Evolutionary conservation across 2,329 filamentous ascomycete species (phyloP), one percentile per base, ranked within the genome.

Genomic region (Elsinoe australis): DNA sequence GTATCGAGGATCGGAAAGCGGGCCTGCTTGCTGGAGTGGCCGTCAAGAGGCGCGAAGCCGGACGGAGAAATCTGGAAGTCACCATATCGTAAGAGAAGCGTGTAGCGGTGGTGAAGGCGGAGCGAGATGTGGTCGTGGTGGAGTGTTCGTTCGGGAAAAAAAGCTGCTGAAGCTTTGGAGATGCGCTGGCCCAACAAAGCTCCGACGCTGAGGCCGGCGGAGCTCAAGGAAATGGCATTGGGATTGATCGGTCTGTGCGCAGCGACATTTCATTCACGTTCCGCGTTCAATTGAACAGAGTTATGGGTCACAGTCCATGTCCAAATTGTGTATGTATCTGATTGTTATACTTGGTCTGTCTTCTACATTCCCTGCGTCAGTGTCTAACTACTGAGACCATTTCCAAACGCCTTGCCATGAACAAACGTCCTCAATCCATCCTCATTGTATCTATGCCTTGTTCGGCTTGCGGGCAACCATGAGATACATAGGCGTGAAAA

Each of bases 401-500:
- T 29, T 29, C 12, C 26, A 29, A 35, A 35, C 32, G 32, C 32
- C 32, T n/a, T 35, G 32, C 32, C 15, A 18, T 35, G 32, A 8
- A n/a, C 28, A 7, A 31, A 31, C n/a, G 28, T 31, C 28, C n/a
- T 7, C 8, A 31, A 31, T 31, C n/a, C n/a, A n/a, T n/a, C 26
- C 7, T 29, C 7, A 29, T 29, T 6, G 26, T 29, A 29, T 29
- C 26, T 31, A 44, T 15, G 39, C 39, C 39, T 44, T 44, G 39
- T 12, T 31, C 12, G 90, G 87, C 76, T 95, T 95, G 69, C 86
- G 81, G 52, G 80, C 90, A 51, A 95, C 79, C 87, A 95, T 95
- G 62, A 96, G 73, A 71, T 95, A 95, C 90, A 96, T 96, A 49
- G 90, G 90, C 1, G 90, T 96, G 71, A 96, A 96, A n/a, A 96